Evolutionary conservation across 306 rosid species (phyloP).

Genomic region (Elaeagnus macrophylla): DNA sequence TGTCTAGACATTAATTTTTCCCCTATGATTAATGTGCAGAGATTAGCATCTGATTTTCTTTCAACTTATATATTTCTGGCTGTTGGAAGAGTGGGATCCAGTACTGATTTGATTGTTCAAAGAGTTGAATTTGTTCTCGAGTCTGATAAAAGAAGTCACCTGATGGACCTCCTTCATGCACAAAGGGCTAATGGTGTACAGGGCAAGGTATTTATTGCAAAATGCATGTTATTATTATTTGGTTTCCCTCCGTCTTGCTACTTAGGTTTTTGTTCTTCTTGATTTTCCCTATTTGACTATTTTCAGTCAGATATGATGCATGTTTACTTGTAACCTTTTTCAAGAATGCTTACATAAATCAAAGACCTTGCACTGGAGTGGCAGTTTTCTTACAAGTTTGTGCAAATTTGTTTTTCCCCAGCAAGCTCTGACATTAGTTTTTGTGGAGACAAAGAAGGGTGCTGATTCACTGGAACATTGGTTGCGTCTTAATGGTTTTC

Average conservation of each 20-base stretch:
- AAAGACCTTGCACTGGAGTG: background rate
- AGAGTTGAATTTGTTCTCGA: constrained; percentile 91
- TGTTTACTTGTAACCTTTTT: too few relatives aligned
- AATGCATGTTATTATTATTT: background rate
- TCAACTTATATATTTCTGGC: constrained; percentile 74
- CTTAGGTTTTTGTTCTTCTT: background rate
- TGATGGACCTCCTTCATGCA: constrained; percentile 95
- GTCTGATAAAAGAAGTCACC: constrained; percentile 90
- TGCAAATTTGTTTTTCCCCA: constrained; percentile 21
- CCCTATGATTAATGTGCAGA: constrained; percentile 37
- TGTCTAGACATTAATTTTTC: constrained; percentile 12
- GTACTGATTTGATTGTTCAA: constrained; percentile 87
- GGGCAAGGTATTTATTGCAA: constrained; percentile 47
- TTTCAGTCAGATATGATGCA: too few relatives aligned
- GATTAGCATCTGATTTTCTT: constrained; percentile 91
- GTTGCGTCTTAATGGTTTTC: constrained; percentile 78
- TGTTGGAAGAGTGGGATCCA: constrained; percentile 97
- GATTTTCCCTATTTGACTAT: background rate
- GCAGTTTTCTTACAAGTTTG: background rate
- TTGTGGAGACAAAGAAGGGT: constrained; percentile 98
- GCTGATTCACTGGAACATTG: constrained; percentile 91
- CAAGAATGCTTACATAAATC: background rate
- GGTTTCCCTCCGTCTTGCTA: background rate
- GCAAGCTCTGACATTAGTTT: constrained; percentile 88
- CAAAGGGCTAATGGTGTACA: constrained; percentile 69